These are phyloP conservation scores for Aureobasidium zeae DNA, from an alignment of 2,329 filamentous ascomycete species.

Conservation along the genomic window DNA sequence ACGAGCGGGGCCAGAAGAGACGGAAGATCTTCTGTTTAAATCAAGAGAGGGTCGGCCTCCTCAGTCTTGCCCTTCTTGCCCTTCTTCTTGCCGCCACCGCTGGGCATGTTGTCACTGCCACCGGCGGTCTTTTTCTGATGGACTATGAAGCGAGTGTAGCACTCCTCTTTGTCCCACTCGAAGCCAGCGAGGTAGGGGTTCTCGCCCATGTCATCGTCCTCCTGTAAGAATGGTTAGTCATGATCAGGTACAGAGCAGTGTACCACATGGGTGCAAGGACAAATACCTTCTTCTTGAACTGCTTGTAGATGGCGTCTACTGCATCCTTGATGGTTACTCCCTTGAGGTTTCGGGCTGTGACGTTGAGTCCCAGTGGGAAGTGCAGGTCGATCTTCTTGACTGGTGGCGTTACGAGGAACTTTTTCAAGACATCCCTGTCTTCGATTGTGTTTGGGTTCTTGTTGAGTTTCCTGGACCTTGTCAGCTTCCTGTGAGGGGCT, in stretches of 20 bases:
- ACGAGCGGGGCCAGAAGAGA: slow-evolving; percentile 9
- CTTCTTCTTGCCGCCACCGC: slow-evolving; percentile 57
- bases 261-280: neutral
- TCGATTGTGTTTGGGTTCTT: slow-evolving; percentile 68
- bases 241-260: slow-evolving; percentile 12
- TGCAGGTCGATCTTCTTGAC: slow-evolving; percentile 92
- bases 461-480: slow-evolving; percentile 74
- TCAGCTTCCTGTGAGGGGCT: slow-evolving; percentile 9
- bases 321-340: slow-evolving; percentile 97
- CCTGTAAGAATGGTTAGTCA: slow-evolving; percentile 41
- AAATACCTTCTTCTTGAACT: slow-evolving; percentile 89
- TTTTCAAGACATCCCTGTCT: slow-evolving; percentile 75
- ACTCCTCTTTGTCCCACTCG: slow-evolving; percentile 92
- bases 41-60: slow-evolving; percentile 18
- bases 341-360: slow-evolving; percentile 82
- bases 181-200: slow-evolving; percentile 83
- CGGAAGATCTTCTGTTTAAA: slow-evolving; percentile 3
- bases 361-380: slow-evolving; percentile 79
- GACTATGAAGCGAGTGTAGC: slow-evolving; percentile 78
- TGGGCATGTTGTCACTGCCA: slow-evolving; percentile 37
- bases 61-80: slow-evolving; percentile 28
- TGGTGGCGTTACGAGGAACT: slow-evolving; percentile 67
- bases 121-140: slow-evolving; percentile 65
- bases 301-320: slow-evolving; percentile 88
- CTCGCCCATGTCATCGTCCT: slow-evolving; percentile 76